Base-by-base conservation (phyloP, 352 stramenopile genomes). In the Phytophthora hibernalis region DNA sequence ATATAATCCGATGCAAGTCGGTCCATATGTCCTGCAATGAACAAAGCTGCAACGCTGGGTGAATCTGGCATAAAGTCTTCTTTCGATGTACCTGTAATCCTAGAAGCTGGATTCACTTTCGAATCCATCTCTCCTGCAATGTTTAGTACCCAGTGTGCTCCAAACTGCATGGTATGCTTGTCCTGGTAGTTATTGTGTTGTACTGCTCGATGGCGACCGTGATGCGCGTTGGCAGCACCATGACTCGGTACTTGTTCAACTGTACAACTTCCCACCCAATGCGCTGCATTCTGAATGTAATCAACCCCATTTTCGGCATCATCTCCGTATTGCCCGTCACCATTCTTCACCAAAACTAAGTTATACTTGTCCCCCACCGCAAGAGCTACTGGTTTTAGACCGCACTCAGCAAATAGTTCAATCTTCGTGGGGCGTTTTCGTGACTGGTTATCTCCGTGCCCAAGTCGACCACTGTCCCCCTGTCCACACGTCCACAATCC, bases 301-400 rank as follows among this genome's bases (percentile, higher is more conserved):
- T 24, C 11, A 31, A 6, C 2, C 8, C 55, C 43, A 2, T 10
- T 57, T 12, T 45, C 16, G 38, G 5, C 15, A 21, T 63, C 24
- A 40, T 45, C 7, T 22, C 65, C 68, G 18, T 31, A 40, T 35
- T 64, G 45, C 31, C n/a, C 26, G 9, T 76, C 65, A n/a, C 20
- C 49, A 35, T 90, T 70, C 35, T 78, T 79, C 0, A 91, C 86
- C 15, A 96, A 60, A 37, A 96, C 69, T 8, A 96, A 71, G 30
- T 94, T 96, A 51, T 96, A 96, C 62, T 96, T 96, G 69, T 96
- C 88, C 10, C 88, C 88, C 11, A 94, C 88, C 20, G 88, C 88
- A 40, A 95, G 91, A 11, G 86, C 80, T 9, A 96, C 78, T 5
- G 85, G 82, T 28, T 78, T 77, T 9, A 91, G 26, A 0, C 76